Evolutionary conservation across 1,284 basidiomycete genomes (phyloP), one percentile per base, ranked within the genome.

Genomic region (Xerocomus alliaceus): DNA sequence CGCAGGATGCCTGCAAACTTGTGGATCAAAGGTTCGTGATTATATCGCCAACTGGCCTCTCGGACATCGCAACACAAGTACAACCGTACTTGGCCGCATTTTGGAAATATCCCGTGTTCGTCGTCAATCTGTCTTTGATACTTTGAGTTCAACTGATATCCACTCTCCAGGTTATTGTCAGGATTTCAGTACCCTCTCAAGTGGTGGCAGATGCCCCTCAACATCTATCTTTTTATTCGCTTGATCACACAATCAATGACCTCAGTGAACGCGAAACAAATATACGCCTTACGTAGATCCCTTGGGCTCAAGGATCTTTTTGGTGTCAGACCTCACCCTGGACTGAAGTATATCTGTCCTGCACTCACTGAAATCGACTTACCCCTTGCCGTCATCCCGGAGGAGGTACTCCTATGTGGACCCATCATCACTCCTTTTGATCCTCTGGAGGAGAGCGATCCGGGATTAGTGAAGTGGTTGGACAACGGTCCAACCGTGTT

Each of bases 121-220:
- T 65, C 13, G 9, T 31, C 2, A 22, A 17, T 32, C 5, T 35
- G 2, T 37, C 4, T 31, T 51, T 32, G 1, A 5, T 20, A 22
- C 29, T 13, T 24, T n/a, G 20, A 12, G 5, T 24, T 18, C 13
- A 12, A 29, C 34, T 63, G 2, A 63, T 18, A 17, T 11, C 12
- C 37, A 22, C 34, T 20, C 18, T 15, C 18, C 18, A 63, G 62
- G 2, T 0, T 37, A 1, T 44, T 49, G 5, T 64, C 62, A 3
- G 62, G 47, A 12, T 62, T 42, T 26, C 5, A 51, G 13, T 62
- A 37, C 15, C 62, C 62, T 42, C 60, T 64, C 12, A 26, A 61
- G n/a, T 61, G 62, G 62, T 63, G 62, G 62, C 64, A 64, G 34
- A 41, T 66, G 28, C 59, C 42, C 4, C 20, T 66, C 48, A 66